Conservation (phyloP, 805 yeast genomes). For the Wickerhamiella bombiphila region DNA sequence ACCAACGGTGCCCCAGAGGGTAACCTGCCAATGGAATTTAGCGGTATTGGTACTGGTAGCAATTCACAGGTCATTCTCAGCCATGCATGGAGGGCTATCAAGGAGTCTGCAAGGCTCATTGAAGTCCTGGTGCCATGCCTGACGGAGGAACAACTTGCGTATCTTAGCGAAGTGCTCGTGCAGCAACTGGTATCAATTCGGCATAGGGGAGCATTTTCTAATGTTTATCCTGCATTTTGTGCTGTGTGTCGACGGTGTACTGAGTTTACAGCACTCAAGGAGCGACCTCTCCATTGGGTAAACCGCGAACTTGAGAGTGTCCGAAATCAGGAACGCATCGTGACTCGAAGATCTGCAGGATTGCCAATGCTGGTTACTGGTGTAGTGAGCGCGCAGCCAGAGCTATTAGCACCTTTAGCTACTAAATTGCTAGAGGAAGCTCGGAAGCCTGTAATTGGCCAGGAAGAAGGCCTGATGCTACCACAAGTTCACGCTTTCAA, state of each 20-base stretch:
- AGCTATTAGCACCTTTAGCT: constrained; percentile 25
- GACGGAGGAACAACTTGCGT: constrained; percentile 28
- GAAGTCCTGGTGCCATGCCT: constrained; percentile 6
- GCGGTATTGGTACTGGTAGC: no score
- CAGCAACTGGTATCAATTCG: constrained; percentile 58
- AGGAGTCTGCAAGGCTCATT: constrained; percentile 52
- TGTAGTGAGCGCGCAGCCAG: constrained; percentile 40
- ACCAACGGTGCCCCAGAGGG: constrained; percentile 64
- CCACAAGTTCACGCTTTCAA: constrained; percentile 94
- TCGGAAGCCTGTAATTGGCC: constrained; percentile 23
- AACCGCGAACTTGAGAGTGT: constrained; percentile 37
- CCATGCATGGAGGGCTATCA: constrained; percentile 54
- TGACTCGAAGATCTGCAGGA: constrained; percentile 88
- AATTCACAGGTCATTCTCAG: neutral
- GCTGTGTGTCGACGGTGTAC: constrained; percentile 47
- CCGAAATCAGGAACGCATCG: constrained; percentile 45
- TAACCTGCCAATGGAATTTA: constrained; percentile 18
- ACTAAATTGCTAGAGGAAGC: neutral
- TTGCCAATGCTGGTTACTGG: constrained; percentile 69
- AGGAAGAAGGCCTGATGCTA: constrained; percentile 45
- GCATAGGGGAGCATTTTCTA: constrained; percentile 85
- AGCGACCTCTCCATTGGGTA: constrained; percentile 45
- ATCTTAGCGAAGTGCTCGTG: constrained; percentile 40
- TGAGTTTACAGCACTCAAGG: constrained; percentile 6
- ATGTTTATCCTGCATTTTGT: constrained; percentile 70